Base-by-base conservation (phyloP, 1,284 basidiomycete genomes). In the Pascua sp. region DNA sequence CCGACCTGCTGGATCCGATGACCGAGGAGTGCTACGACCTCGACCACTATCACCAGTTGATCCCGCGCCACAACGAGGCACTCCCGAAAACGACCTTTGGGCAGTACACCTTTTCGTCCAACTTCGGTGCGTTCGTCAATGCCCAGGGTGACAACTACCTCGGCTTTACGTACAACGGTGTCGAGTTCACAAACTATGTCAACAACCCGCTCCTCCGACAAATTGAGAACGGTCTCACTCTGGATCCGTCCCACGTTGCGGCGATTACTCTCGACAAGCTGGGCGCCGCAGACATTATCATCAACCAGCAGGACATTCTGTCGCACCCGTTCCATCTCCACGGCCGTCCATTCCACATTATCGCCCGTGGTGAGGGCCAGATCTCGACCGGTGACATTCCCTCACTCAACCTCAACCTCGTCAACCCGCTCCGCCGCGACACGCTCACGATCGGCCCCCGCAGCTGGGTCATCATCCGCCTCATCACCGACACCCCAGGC, bases 391-490 rank as follows among this genome's bases (percentile, higher is more conserved):
- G 24, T 12, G 37, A 49, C 13, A 36, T 68, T 49, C n/a, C 43
- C 24, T 46, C 15, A 15, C n/a, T 56, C 16, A 42, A 3, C 11
- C 57, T 72, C 39, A 71, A 73, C 49, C 60, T 69, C 8, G 56
- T 42, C 11, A 78, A 76, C 53, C 77, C 78, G 8, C 55, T 77
- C 13, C 68, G 78, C 16, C 64, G 77, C 39, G 78, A 79, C 54
- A 72, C 70, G n/a, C 50, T 77, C 24, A 59, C 67, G n/a, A 66
- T 79, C 9, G 53, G 64, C 5, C 64, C 65, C 50, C 57, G 45
- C 18, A 47, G 38, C 9, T 70, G 64, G 54, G 66, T 65, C 5
- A 63, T 78, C 39, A 40, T 75, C 37, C 57, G 66, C 42, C 18
- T 66, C 42, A 56, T 52, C 11, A 63, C 63, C 13, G 66, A 68